These are phyloP conservation scores for Leccinum subtestaceum DNA, from an alignment of 768 basidiomycete species.

Conservation along the genomic window DNA sequence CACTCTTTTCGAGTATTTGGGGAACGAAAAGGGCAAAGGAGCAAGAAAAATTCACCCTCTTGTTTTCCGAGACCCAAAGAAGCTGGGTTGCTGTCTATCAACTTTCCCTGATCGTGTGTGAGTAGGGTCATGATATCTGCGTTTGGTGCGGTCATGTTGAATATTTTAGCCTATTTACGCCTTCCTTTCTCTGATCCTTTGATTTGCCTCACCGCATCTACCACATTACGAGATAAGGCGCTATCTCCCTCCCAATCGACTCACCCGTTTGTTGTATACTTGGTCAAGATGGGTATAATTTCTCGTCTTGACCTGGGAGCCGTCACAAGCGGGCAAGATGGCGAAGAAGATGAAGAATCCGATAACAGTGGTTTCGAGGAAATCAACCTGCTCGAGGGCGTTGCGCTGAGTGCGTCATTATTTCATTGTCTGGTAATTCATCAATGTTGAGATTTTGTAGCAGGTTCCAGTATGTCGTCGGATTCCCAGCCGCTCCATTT, in stretches of 20 bases:
- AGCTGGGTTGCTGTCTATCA: conserved; percentile 81
- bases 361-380: conserved; percentile 57
- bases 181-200: conserved; percentile 70
- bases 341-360: conserved; percentile 36
- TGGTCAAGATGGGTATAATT: conserved; percentile 16
- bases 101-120: conserved; percentile 76
- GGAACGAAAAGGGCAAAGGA: conserved; percentile 50
- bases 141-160: background rate
- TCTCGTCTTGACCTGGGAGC: conserved; percentile 11
- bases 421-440: background rate
- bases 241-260: conserved; percentile 44
- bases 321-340: conserved; percentile 5
- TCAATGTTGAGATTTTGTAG: background rate
- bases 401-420: conserved; percentile 53
- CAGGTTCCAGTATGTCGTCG: conserved; percentile 47
- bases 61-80: conserved; percentile 59
- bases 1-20: conserved; percentile 72
- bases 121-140: conserved; percentile 31
- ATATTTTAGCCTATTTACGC: conserved; percentile 63
- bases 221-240: conserved; percentile 84
- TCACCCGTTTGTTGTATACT: conserved; percentile 31
- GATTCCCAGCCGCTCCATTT: conserved; percentile 42
- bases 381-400: conserved; percentile 63
- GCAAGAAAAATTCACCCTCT: conserved; percentile 58
- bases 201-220: conserved; percentile 78